These are phyloP conservation scores for Hemileccinum impolitum DNA, from an alignment of 768 basidiomycete genomes.

Conservation along the genomic window DNA sequence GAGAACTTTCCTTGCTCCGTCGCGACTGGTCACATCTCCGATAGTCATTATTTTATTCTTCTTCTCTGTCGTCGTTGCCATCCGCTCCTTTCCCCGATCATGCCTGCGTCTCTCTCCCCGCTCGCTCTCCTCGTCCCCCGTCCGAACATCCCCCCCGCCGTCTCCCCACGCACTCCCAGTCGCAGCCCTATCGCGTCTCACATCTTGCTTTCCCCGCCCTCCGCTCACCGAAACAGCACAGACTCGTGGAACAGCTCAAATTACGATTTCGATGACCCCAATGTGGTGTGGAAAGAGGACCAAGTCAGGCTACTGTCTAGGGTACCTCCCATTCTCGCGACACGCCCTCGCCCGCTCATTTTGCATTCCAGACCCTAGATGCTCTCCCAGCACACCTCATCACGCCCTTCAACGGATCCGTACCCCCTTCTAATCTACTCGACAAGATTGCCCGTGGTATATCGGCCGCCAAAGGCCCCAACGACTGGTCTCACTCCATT, in stretches of 20 bases:
- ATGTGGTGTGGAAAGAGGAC: slow-evolving; percentile 73
- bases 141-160: slow-evolving; percentile 44
- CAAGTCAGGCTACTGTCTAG: slow-evolving; percentile 64
- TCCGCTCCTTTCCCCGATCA: slow-evolving; percentile 42
- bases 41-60: slow-evolving; percentile 27
- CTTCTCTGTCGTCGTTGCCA: slow-evolving; percentile 37
- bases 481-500: slow-evolving; percentile 80
- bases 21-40: slow-evolving; percentile 3
- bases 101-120: slow-evolving; percentile 46
- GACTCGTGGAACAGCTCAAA: slow-evolving; percentile 87
- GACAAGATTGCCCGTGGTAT: slow-evolving; percentile 84
- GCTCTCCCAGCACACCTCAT: slow-evolving; percentile 79
- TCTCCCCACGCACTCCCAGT: slow-evolving; percentile 54
- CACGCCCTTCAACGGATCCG: slow-evolving; percentile 81
- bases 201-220: slow-evolving; percentile 43
- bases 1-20: slow-evolving; percentile 21
- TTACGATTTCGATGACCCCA: slow-evolving; percentile 55
- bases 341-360: slow-evolving; percentile 3
- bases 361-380: slow-evolving; percentile 58
- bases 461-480: slow-evolving; percentile 66
- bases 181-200: slow-evolving; percentile 53
- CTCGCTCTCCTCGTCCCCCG: slow-evolving; percentile 63
- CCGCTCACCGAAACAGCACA: slow-evolving; percentile 58
- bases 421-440: slow-evolving; percentile 82
- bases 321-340: slow-evolving; percentile 37